Percentiles rank a stretch among this genome's conserved stretches.
Evolutionary conservation across 805 yeast species (phyloP).

Genomic region (Pichia occidentalis): DNA sequence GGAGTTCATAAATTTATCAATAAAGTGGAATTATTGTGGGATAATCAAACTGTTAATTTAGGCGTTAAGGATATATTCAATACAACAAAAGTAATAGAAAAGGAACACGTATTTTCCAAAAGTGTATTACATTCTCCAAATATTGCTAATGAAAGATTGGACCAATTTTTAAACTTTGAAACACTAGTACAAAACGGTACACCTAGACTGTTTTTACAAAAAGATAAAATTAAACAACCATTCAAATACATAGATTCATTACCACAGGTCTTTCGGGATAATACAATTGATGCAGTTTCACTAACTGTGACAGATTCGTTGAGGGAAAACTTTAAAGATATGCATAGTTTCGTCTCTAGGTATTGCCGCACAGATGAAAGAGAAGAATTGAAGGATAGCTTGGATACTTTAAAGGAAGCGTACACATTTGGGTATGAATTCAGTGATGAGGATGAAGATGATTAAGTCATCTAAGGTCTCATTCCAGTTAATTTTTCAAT

Average conservation of each 20-base stretch:
- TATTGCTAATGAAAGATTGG: constrained; percentile 4
- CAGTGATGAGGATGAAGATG: constrained; percentile 11
- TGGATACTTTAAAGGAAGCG: constrained; percentile 10
- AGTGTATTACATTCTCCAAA: constrained; percentile 22
- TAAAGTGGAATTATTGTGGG: constrained; percentile 2
- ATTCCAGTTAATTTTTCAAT: constrained; percentile 19
- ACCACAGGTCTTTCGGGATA: constrained; percentile 23
- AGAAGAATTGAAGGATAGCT: constrained; percentile 40
- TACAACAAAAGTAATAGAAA: neutral
- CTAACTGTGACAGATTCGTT: constrained; percentile 24
- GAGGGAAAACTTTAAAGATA: constrained; percentile 17
- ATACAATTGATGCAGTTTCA: constrained; percentile 11
- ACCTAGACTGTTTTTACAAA: constrained; percentile 12
- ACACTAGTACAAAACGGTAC: constrained; percentile 17
- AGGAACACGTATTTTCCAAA: constrained; percentile 24
- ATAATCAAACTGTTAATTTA: neutral
- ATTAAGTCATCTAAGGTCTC: constrained; percentile 6
- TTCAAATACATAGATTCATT: constrained; percentile 27
- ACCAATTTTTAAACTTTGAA: constrained; percentile 8
- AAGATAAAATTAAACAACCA: constrained; percentile 12
- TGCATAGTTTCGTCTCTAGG: constrained; percentile 24
- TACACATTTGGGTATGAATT: constrained; percentile 13
- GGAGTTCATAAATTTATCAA: constrained; percentile 6
- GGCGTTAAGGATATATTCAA: constrained; percentile 5
- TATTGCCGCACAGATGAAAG: constrained; percentile 40